Evolutionary conservation across 495 filamentous ascomycete species (phyloP), one percentile per base, ranked within the genome.

Genomic region (Penicillium silybi): DNA sequence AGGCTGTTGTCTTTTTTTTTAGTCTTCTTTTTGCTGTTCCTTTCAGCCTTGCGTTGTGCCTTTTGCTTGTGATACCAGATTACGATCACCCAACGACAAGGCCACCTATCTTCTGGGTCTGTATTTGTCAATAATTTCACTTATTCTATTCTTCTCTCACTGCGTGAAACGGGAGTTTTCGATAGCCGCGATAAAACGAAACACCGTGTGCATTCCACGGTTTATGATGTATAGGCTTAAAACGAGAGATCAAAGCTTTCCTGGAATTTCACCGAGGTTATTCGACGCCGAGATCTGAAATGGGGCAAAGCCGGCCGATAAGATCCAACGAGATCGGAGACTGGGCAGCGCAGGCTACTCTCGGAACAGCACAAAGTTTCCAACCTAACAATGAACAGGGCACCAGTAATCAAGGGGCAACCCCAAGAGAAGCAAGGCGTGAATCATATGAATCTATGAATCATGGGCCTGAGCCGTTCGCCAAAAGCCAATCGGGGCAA

Each of bases 1-100:
- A 43, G 38, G 39, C 41, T 57, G 34, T 54, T 25, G 47, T 54
- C 52, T 41, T 51, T 41, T 58, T n/a, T 48, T 52, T 41, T 59
- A 13, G 46, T 50, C 58, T 32, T 51, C 17, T 54, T 42, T 32
- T 11, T 32, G 26, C 34, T 34, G 10, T 9, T 32, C 22, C 29
- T 47, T 34, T 44, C 19, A 34, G 48, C 46, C 35, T 50, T 44
- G 35, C 45, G 16, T 53, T 50, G 52, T 48, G 49, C 45, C 49
- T 44, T 32, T 53, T 46, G 46, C 56, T 54, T 56, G 59, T 61
- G 66, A 72, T 70, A 72, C 67, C 69, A 72, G 61, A 61, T 65
- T 69, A 71, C 53, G 62, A 67, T 63, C 68, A 44, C 40, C 38
- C 47, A 58, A 65, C 55, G 68, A 68, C 43, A 54, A 27, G 26